Conservation (phyloP, 768 basidiomycete genomes). For the Cubamyces lactineus region DNA sequence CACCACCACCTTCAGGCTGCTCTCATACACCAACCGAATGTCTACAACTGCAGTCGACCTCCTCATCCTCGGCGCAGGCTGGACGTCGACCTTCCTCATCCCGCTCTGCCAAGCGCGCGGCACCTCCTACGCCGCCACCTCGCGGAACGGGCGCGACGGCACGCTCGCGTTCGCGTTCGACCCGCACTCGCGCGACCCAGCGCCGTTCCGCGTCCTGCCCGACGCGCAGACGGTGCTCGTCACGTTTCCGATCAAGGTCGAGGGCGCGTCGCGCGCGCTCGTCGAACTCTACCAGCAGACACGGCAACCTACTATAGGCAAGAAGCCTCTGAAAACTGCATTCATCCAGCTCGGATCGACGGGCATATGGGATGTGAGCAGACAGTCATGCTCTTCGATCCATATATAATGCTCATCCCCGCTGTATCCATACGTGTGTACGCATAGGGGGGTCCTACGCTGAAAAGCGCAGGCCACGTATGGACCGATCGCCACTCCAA, state of each 20-base stretch:
- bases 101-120: slow-evolving; percentile 49
- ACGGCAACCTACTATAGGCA: slow-evolving; percentile 26
- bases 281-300: slow-evolving; percentile 49
- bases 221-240: slow-evolving; percentile 58
- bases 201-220: slow-evolving; percentile 51
- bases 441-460: slow-evolving; percentile 36
- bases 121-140: slow-evolving; percentile 54
- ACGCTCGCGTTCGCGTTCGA: slow-evolving; percentile 63
- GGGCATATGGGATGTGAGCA: slow-evolving; percentile 62
- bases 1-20: slow-evolving; percentile 3
- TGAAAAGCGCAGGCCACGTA: slow-evolving; percentile 7
- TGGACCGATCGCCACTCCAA: slow-evolving; percentile 61
- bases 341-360: slow-evolving; percentile 67
- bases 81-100: slow-evolving; percentile 64
- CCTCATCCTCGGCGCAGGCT: slow-evolving; percentile 68
- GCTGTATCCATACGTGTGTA: neutral
- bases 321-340: slow-evolving; percentile 30
- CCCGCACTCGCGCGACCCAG: slow-evolving; percentile 46
- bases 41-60: slow-evolving; percentile 43
- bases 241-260: slow-evolving; percentile 54
- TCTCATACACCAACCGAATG: slow-evolving; percentile 13
- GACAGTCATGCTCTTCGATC: no score
- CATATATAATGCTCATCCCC: neutral
- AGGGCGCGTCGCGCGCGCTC: slow-evolving; percentile 51
- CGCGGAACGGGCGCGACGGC: slow-evolving; percentile 50